Base-by-base conservation (phyloP, 768 basidiomycete species). In the Amanita subjunquillea region DNA sequence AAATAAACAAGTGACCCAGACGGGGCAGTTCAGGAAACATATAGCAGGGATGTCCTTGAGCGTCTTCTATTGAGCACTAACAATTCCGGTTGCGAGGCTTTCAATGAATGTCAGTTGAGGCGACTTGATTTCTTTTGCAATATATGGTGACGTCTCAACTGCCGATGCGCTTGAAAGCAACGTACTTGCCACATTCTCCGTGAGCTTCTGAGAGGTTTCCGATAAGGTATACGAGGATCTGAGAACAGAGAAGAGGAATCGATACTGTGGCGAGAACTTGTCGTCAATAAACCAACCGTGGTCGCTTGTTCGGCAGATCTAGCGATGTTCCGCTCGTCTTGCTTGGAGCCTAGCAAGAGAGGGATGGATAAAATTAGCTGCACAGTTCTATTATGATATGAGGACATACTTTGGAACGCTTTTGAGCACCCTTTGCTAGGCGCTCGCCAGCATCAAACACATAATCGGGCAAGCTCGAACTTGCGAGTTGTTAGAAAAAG, bases 371-470 rank as follows among this genome's bases (percentile, higher is more conserved):
- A 54, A 32, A 44, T 50, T n/a, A 55, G 44, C 30, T 29, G 7
- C n/a, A 42, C 39, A 39, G 40, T 32, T 53, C 51, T 15, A 57
- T 45, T 45, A 38, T 20, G 45, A 53, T 44, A 42, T 25, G 39
- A 43, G 43, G 17, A 57, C 68, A 67, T 66, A 79, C 78, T 72
- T 91, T 91, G 39, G 81, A 72, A 48, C 91, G 84, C 65, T 93
- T 93, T 65, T 83, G 75, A 8, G 74, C 75, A 45, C 76, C 68
- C 59, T 82, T 83, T 9, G 79, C 77, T 57, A 85, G 86, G 25
- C 88, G 84, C 66, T 91, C 88, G 50, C 87, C 87, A 34, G 77
- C 74, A 41, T 88, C 91, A 58, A 86, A 90, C 34, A 91, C 86
- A 55, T 86, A 79, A 58, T 92, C 87, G 12, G 91, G 91, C 27